Base-by-base conservation (phyloP, 345 rosid genomes). In the Eucalyptus lansdowneana region DNA sequence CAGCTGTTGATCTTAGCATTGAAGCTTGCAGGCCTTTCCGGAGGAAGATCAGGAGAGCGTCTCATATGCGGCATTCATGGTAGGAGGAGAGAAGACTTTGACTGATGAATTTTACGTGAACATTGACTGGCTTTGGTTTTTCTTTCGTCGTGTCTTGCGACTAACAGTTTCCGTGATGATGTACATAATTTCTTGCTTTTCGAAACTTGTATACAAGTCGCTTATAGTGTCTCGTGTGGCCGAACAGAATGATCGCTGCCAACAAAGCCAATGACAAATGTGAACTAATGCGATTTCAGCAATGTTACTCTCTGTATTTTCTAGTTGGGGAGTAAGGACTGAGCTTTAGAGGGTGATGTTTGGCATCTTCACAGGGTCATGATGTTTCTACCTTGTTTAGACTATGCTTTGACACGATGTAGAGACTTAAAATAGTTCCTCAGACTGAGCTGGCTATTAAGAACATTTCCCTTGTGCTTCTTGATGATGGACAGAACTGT, bases 1-100 rank as follows among this genome's bases (percentile, higher is more conserved):
- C 98, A 12, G 99, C 99, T 2, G 97, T 96, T 67, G 99, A 97
- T 94, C 99, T 97, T 72, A 97, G 97, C 92, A 94, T 97, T n/a
- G 94, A 95, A 81, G 99, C 99, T 47, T 97, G 99, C 93, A 96
- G 93, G 93, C 97, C 99, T 54, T 96, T 96, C 93, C 95, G 95
- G 27, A 94, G 99, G 90, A 95, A 88, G 94, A 91, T 93, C 53
- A 92, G 95, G 90, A 93, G 91, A 93, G 94, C 95, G 76, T 76
- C 47, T 76, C 83, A 40, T 27, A 93, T 95, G 80, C 94, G 96
- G 56, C 95, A 93, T 92, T 96, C 97, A 81, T 90, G 94, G 34
- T 96, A 53, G 88, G 47, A 40, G 83, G 65, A 69, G 86, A 90
- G 45, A 56, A 86, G 87, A 11, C 83, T 21, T 40, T 37, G 47